Base-by-base conservation (phyloP, 1,284 basidiomycete genomes). In the Flammula alnicola region DNA sequence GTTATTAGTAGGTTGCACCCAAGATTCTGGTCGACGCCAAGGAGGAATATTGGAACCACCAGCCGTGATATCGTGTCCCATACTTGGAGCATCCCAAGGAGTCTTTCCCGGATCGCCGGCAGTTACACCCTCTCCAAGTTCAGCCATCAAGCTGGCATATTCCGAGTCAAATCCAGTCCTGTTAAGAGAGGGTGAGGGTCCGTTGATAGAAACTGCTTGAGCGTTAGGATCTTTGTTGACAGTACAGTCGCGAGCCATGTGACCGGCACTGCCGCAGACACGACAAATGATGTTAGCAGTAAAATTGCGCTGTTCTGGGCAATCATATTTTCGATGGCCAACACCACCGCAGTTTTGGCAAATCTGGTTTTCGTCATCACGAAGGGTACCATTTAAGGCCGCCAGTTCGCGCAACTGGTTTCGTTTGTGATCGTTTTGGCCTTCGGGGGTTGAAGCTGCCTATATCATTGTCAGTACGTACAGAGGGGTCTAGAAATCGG, bases 381-480 rank as follows among this genome's bases (percentile, higher is more conserved):
- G 93, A 51, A 99, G 86, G 20, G 97, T 99, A 71, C 97, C 97
- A 69, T 99, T 99, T 46, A 99, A 77, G 14, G 95, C 94, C 11
- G 97, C 97, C 25, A 99, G 83, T 70, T 99, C 97, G 60, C 97
- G 93, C 41, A 99, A 84, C 74, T 99, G 97, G 69, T 96, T 98
- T 44, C 97, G 89, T 72, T 99, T 99, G 77, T 99, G 97, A 67
- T 98, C 96, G 67, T 99, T 99, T 73, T 99, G 94, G 30, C 95
- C 95, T 77, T 99, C 97, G 1, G 97, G 97, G 3, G 95, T 98
- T 16, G 95, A 98, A 4, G 97, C 97, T 49, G 97, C 95, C 93
- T 96, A 60, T 0, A 39, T 44, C 40, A 20, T 35, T 5, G 33
- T 65, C 4, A 56, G 52, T 51, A 57, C 35, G 58, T 40, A 6